A percentile compares a stretch with the other conserved stretches of the same genome.
phyloP scores from a whole-genome alignment of 2,329 filamentous ascomycete species.

The Cladobotryum protrusum region DNA sequence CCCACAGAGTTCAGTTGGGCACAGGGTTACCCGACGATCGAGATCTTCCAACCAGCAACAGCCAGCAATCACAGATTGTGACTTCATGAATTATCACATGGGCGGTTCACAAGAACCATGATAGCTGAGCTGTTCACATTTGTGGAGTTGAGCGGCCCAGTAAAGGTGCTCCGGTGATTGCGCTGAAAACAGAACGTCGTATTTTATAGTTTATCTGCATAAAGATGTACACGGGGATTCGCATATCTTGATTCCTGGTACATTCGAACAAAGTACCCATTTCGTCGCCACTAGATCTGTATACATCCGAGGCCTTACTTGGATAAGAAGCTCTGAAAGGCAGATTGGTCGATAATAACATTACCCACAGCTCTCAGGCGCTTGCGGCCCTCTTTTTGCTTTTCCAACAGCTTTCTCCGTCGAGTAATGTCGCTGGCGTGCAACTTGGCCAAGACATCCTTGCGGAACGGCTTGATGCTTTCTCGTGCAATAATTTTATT shows the following conservation, averaged over 20 bases:
- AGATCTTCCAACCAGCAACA: not conserved
- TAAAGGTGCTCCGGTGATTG: too few species aligned
- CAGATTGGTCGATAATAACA: conserved; percentile 91
- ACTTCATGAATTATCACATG: too few species aligned
- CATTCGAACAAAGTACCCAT: too few species aligned
- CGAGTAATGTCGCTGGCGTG: conserved; percentile 84
- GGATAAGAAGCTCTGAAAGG: conserved; percentile 88
- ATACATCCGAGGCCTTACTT: conserved; percentile 44
- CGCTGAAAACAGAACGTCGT: too few species aligned
- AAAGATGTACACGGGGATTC: too few species aligned
- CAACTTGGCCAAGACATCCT: conserved; percentile 88
- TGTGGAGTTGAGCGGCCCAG: too few species aligned
- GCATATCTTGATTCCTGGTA: too few species aligned
- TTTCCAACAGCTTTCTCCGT: conserved; percentile 82
- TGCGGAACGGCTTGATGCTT: conserved; percentile 92
- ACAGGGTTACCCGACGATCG: conserved; percentile 31
- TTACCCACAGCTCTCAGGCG: conserved; percentile 78
- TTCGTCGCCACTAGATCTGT: too few species aligned
- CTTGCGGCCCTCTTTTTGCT: conserved; percentile 94
- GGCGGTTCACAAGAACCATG: too few species aligned
- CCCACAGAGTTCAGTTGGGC: conserved; percentile 32
- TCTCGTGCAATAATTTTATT: conserved; percentile 81
- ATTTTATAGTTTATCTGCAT: too few species aligned
- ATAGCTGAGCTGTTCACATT: too few species aligned
- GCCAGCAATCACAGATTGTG: too few species aligned